Base-by-base conservation (phyloP, 768 basidiomycete species). In the Kwoniella dendrophila region DNA sequence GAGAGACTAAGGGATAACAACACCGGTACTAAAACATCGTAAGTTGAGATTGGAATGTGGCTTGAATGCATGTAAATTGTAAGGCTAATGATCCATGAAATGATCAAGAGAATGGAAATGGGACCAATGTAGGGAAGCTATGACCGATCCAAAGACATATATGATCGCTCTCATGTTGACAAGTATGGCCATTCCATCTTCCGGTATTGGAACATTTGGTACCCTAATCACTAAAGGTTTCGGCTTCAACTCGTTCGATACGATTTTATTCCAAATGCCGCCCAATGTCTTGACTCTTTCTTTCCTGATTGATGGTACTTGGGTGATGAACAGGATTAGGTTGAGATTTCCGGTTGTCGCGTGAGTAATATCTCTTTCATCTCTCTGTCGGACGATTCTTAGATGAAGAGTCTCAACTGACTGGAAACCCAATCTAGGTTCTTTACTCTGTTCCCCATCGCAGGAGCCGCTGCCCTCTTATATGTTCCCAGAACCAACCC, bases 131-230 rank as follows among this genome's bases (percentile, higher is more conserved):
- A 34, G 45, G 33, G 73, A 74, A 50, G 56, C 66, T 14, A 62
- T 74, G n/a, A 18, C 45, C 44, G 73, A 74, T 57, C 71, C 71
- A 6, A 72, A 72, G 51, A 71, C 64, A 12, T 72, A 56, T 49
- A 27, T 32, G n/a, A 68, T 47, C 49, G 49, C 36, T 2, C 10
- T 67, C 27, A 71, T 75, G 67, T 55, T 65, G 22, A 49, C 69
- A 34, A 66, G 63, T 44, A 55, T 56, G 33, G 59, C 63, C 24
- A 54, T 68, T 24, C 65, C 60, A 18, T 51, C 56, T 7, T 56
- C 54, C 6, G 69, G 69, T 12, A 61, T 66, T 34, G 66, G 65
- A 1, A 51, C 63, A 24, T 72, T 68, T 38, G 66, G 71, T 3
- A 54, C 61, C 3, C 48, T 69, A 27, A 63, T 72, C 32, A 69